Base-by-base conservation (phyloP, 768 basidiomycete genomes). In the Dioszegia crocea region DNA sequence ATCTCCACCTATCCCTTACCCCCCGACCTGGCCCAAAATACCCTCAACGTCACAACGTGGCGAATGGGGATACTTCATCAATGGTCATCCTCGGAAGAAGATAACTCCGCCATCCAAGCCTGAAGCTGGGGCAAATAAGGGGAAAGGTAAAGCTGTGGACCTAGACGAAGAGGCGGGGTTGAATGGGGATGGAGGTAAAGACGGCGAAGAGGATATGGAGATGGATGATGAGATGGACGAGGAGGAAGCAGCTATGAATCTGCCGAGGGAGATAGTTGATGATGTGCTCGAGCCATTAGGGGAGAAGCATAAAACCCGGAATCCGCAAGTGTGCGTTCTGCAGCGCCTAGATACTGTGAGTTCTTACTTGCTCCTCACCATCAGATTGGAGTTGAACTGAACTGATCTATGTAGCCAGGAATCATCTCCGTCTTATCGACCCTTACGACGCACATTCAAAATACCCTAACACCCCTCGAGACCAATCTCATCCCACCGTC, bases 321-420 rank as follows among this genome's bases (percentile, higher is more conserved):
- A 76, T 51, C 72, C 72, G n/a, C 55, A 63, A 27, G 55, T 68
- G 33, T 52, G 55, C 19, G 47, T 59, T 12, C 29, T 72, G 14
- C 61, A 61, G 47, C 17, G 48, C 5, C 49, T 66, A 27, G 55
- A 56, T 21, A 60, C 70, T 21, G 70, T 72, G 49, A 54, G 70
- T 66, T 4, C 21, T 21, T 31, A 33, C n/a, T 41, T 11, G 12
- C 55, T 54, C 52, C 21, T 44, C 12, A n/a, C n/a, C n/a, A n/a
- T n/a, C n/a, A n/a, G n/a, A n/a, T n/a, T n/a, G n/a, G n/a, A n/a
- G n/a, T n/a, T n/a, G n/a, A n/a, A n/a, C n/a, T n/a, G n/a, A n/a
- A n/a, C n/a, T n/a, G n/a, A n/a, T n/a, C n/a, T n/a, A n/a, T n/a
- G 2, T 23, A 61, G 63, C 19, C 17, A n/a, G 33, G 62, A 21